A percentile compares a stretch with the other conserved stretches of the same genome.
Conservation (phyloP, 495 filamentous ascomycete genomes). For the Clohesyomyces aquaticus region DNA sequence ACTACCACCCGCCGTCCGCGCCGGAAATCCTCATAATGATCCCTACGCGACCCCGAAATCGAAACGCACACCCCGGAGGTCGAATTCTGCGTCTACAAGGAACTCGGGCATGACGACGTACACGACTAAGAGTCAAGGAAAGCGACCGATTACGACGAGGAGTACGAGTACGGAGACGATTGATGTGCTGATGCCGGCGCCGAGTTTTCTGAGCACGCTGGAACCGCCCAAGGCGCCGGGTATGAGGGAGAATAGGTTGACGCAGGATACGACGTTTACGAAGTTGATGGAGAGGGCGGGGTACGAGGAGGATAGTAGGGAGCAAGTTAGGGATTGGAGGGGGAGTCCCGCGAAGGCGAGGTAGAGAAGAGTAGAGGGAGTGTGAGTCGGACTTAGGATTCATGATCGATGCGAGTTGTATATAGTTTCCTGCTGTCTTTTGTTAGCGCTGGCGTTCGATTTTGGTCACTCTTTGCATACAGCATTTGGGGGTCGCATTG, state of each 20-base stretch:
- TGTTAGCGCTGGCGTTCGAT: background rate
- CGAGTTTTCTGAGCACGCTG: slow-evolving; percentile 32
- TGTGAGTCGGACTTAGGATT: background rate
- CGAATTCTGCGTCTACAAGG: background rate
- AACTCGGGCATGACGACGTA: no score
- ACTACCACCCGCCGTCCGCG: slow-evolving; percentile 23
- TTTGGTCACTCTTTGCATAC: background rate
- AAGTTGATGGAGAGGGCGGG: slow-evolving; percentile 66
- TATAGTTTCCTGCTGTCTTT: background rate
- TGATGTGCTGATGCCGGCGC: slow-evolving; percentile 47
- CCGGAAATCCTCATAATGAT: slow-evolving; percentile 40
- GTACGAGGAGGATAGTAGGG: slow-evolving; percentile 46
- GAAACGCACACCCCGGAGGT: background rate
- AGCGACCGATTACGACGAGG: slow-evolving; percentile 6
- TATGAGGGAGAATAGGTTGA: slow-evolving; percentile 45
- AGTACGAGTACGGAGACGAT: slow-evolving; percentile 45
- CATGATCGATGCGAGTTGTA: background rate
- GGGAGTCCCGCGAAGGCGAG: slow-evolving; percentile 15
- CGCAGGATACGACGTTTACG: slow-evolving; percentile 60
- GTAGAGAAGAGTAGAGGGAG: slow-evolving; percentile 4
- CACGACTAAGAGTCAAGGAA: background rate
- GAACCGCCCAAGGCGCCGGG: slow-evolving; percentile 25
- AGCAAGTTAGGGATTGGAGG: slow-evolving; percentile 14
- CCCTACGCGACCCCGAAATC: slow-evolving; percentile 47
- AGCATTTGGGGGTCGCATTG: background rate